Evolutionary conservation across 495 filamentous ascomycete species (phyloP).

Genomic region (Xylaria longipes): DNA sequence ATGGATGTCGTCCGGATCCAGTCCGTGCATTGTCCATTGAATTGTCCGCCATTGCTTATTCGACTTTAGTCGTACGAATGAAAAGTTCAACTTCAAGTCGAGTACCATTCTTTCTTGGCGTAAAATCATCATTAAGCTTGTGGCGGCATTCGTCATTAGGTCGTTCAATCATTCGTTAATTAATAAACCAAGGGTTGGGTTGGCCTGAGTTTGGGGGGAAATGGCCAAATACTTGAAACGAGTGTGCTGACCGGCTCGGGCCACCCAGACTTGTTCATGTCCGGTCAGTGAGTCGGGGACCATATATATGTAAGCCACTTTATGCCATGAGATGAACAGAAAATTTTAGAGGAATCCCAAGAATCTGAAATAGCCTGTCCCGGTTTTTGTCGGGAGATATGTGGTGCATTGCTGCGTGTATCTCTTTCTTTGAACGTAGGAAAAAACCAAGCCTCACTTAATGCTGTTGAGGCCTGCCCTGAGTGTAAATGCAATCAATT

Average conservation of each 20-base stretch:
- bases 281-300: constrained; percentile 42
- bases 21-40: constrained; percentile 38
- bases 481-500: constrained; percentile 57
- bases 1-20: constrained; percentile 35
- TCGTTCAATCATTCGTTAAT: constrained; percentile 55
- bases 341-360: constrained; percentile 33
- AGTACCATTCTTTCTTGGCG: constrained; percentile 35
- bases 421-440: constrained; percentile 46
- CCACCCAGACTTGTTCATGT: constrained; percentile 26
- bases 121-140: constrained; percentile 44
- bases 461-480: constrained; percentile 49
- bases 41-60: constrained; percentile 36
- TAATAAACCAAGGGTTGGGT: constrained; percentile 43
- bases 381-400: constrained; percentile 50
- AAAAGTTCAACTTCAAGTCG: constrained; percentile 50
- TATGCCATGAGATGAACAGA: constrained; percentile 45
- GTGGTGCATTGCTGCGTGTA: constrained; percentile 60
- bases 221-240: constrained; percentile 38
- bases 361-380: constrained; percentile 47
- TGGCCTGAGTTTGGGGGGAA: constrained; percentile 25
- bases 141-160: constrained; percentile 48
- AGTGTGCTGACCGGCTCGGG: constrained; percentile 34
- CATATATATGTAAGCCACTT: constrained; percentile 49
- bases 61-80: constrained; percentile 37
- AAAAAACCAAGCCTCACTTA: constrained; percentile 44